Percentiles rank a stretch among this genome's conserved stretches.
Evolutionary conservation across 2,329 filamentous ascomycete species (phyloP).

Genomic region (Talaromyces sp.): DNA sequence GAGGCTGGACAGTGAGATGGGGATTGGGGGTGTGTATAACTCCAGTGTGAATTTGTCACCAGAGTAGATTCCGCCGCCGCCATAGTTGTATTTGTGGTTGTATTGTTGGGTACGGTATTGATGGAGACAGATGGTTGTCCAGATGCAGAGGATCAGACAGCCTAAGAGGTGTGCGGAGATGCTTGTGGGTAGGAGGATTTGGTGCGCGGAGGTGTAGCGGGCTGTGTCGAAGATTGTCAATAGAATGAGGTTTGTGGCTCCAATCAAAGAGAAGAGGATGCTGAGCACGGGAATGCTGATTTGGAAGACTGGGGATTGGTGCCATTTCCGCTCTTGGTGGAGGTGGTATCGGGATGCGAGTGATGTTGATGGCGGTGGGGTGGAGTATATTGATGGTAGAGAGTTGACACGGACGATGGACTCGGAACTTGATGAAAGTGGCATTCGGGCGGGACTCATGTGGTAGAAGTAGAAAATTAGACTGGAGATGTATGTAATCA

Average conservation of each 20-base stretch:
- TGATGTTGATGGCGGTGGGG: not conserved
- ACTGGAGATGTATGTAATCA: conserved; percentile 13
- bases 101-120: not conserved
- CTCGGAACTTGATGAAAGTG: not conserved
- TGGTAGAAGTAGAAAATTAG: conserved; percentile 3
- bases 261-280: conserved; percentile 10
- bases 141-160: conserved; percentile 14
- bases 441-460: not conserved
- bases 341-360: not conserved
- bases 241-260: conserved; percentile 11
- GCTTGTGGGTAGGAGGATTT: conserved; percentile 6
- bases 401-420: not conserved
- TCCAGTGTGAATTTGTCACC: conserved; percentile 12
- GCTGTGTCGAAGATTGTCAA: conserved; percentile 17
- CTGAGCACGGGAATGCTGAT: conserved; percentile 4
- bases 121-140: not conserved
- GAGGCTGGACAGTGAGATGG: conserved; percentile 8
- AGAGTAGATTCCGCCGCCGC: not conserved
- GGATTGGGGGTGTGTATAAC: not conserved
- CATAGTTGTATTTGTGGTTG: not conserved
- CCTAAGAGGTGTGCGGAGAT: conserved; percentile 9
- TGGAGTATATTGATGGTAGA: not conserved
- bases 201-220: not conserved
- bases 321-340: not conserved
- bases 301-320: not conserved